These are phyloP conservation scores for Dillenia suffruticosa DNA, from an alignment of 164 flowering plant genomes.

Conservation along the genomic window DNA sequence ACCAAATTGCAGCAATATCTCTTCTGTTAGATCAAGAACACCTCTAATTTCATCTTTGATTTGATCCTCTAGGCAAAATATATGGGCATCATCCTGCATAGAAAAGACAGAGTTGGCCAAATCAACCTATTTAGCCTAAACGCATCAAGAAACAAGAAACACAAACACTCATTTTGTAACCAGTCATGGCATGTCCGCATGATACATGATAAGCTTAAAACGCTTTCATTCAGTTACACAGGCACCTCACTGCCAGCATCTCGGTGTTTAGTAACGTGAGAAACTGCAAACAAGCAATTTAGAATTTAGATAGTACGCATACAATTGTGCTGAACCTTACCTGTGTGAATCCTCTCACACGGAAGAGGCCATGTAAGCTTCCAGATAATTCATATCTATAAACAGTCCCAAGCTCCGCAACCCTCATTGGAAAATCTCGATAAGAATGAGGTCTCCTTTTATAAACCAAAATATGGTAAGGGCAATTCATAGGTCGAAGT, in stretches of 20 bases:
- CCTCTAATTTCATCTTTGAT: constrained; percentile 94
- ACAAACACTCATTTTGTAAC: no score
- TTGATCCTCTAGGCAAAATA: constrained; percentile 91
- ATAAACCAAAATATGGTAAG: constrained; percentile 88
- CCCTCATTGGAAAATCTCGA: constrained; percentile 90
- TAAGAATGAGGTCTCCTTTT: constrained; percentile 78
- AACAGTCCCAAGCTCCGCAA: constrained; percentile 95
- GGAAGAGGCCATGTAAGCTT: constrained; percentile 95
- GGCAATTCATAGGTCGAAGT: constrained; percentile 98
- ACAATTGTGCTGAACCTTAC: constrained; percentile 18
- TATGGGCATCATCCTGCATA: constrained; percentile 97
- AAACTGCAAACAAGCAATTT: no score
- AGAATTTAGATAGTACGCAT: no score
- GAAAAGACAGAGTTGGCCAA: background rate
- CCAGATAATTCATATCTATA: constrained; percentile 96
- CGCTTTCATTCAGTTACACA: no score
- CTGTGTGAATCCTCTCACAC: constrained; percentile 99
- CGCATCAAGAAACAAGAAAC: no score
- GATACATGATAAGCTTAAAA: no score
- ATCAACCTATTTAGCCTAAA: no score
- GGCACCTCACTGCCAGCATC: no score
- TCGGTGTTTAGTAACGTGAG: no score
- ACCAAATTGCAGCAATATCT: constrained; percentile 82
- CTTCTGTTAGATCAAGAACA: constrained; percentile 91
- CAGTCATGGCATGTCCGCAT: no score